Conservation (phyloP, 2,329 filamentous ascomycete genomes). For the Fonsecaea erecta region DNA sequence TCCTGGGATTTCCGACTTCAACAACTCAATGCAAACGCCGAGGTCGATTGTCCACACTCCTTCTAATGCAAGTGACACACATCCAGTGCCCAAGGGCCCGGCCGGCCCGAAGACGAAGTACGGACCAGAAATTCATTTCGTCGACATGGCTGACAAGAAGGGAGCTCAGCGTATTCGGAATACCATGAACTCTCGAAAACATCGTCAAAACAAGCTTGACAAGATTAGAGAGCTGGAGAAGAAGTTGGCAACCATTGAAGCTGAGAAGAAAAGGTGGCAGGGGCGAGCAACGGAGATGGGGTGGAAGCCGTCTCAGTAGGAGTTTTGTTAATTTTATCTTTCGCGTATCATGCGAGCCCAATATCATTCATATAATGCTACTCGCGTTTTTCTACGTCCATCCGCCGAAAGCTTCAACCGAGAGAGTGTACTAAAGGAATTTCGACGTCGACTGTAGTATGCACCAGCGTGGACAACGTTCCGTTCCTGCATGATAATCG, state of each 20-base stretch:
- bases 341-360: not conserved
- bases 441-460: not conserved
- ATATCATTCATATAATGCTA: not conserved
- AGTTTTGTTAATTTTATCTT: not conserved
- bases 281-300: conserved; percentile 1
- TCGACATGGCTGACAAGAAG: conserved; percentile 37
- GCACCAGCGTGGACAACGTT: too few relatives aligned
- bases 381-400: not conserved
- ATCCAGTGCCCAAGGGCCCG: not conserved
- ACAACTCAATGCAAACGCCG: conserved; percentile 2
- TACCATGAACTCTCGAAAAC: conserved; percentile 37
- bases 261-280: conserved; percentile 32
- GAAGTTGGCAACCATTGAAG: conserved; percentile 30
- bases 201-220: conserved; percentile 37
- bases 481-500: not conserved
- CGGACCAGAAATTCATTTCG: conserved; percentile 34
- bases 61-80: not conserved
- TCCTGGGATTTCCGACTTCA: not conserved
- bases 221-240: conserved; percentile 36
- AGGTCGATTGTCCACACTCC: conserved; percentile 4
- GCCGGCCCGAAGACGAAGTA: conserved; percentile 9
- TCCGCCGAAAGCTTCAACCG: not conserved
- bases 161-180: conserved; percentile 36
- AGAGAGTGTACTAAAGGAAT: not conserved
- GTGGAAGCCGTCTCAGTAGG: not conserved